A percentile compares a stretch with the other conserved stretches of the same genome.
Conservation (phyloP, 2,329 filamentous ascomycete genomes). For the Colletotrichum sp. region DNA sequence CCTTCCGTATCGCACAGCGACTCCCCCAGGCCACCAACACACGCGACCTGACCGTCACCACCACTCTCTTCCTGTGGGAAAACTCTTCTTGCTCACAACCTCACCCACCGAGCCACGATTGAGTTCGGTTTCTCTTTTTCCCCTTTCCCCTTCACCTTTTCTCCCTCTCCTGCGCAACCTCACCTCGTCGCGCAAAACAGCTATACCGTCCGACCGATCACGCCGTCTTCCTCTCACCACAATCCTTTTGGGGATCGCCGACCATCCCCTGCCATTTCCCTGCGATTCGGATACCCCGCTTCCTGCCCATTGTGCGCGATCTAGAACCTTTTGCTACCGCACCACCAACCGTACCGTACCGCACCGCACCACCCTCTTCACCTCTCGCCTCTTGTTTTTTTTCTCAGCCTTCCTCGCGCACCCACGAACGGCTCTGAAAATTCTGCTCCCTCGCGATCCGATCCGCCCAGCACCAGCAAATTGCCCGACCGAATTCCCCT, state of each 20-base stretch:
- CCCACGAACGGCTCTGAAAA: conserved; percentile 13
- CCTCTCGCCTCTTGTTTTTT: conserved; percentile 1
- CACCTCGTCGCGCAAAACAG: conserved; percentile 5
- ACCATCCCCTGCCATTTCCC: conserved; percentile 19
- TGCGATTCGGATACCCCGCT: conserved; percentile 25
- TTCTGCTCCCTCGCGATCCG: neutral
- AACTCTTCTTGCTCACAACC: conserved; percentile 21
- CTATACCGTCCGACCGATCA: neutral
- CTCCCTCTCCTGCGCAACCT: neutral
- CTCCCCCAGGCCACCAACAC: neutral
- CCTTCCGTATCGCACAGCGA: conserved; percentile 10
- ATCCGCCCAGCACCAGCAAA: neutral
- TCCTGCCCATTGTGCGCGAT: conserved; percentile 25
- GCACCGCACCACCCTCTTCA: conserved; percentile 6
- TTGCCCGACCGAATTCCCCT: conserved; percentile 5
- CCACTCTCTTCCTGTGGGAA: neutral
- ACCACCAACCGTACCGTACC: conserved; percentile 7
- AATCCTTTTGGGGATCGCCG: conserved; percentile 17
- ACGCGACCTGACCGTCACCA: conserved; percentile 22
- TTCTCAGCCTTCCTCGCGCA: conserved; percentile 14
- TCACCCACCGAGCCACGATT: conserved; percentile 11
- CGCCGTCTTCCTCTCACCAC: neutral
- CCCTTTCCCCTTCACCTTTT: neutral
- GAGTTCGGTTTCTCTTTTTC: conserved; percentile 2
- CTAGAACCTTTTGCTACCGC: conserved; percentile 25